Evolutionary conservation across 2,329 filamentous ascomycete species (phyloP), one percentile per base, ranked within the genome.

Genomic region (Ceratocystis smalleyi): DNA sequence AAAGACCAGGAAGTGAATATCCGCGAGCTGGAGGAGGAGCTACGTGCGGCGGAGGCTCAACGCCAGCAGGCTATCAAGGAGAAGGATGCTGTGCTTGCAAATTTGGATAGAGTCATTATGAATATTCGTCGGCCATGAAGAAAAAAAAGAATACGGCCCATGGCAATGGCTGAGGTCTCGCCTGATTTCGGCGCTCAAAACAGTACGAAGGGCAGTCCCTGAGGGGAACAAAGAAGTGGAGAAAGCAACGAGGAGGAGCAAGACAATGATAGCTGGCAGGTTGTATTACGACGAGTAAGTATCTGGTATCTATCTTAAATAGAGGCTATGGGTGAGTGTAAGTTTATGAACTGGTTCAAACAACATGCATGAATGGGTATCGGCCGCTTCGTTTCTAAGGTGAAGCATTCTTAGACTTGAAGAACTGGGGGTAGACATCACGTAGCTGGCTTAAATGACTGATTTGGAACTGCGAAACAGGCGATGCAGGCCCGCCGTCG

Each of bases 401-500:
- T 7, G 51, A 24, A 22, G 49, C 24, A 40, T 62, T 65, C 6
- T 24, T 69, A 4, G 75, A 76, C 73, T 88, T 94, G 79, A 99
- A 96, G 67, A 96, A 83, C 65, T 95, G 84, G 0, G 94, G 91
- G 69, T 92, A 97, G 10, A 88, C 74, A 0, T 76, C 76, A 57
- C 88, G 83, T 65, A 99, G 76, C 71, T 97, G 88, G 68, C 88
- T 79, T 32, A 99, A 75, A 71, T 84, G 81, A 55, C 81, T 79
- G 68, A 99, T 88, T 71, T 91, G 86, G 72, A 88, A 83, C 70
- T 88, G 82, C 45, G 86, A 86, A 3, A 87, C 86, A 66, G 81
- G 83, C 4, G 77, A 79, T 24, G 75, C 73, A 1, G 91, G 91
- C 8, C 80, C 73, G 17, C 81, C 76, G 43, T 90, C 78, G 5